Base-by-base conservation (phyloP, 2,329 filamentous ascomycete species). In the Knufia fluminis region DNA sequence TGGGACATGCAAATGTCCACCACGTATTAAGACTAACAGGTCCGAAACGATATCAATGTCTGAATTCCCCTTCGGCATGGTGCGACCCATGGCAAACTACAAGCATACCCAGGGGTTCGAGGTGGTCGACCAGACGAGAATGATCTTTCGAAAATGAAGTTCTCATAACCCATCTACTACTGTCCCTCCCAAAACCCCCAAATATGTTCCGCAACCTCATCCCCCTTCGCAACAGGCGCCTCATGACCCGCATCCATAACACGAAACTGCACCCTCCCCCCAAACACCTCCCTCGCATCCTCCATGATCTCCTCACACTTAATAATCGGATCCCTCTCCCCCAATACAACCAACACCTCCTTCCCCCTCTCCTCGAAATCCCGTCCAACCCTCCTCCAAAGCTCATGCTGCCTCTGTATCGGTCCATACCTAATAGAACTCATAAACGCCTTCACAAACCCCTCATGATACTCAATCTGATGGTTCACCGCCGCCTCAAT, bases 401-500 rank as follows among this genome's bases (percentile, higher is more conserved):
- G 71, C 32, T 72, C 70, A 49, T 80, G 74, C 55, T 83, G 76
- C 10, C 75, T 74, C 53, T 82, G 78, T 19, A 90, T 79, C 0
- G 86, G 86, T 1, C 81, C 82, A 59, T 84, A 68, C 17, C 80
- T 74, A 57, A 91, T 82, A 24, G 77, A 80, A 50, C 79, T 85
- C 59, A 88, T 75, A 59, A 89, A 89, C 0, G 85, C 77, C 2
- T 72, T 70, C 3, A 87, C 70, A 59, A 87, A 90, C 0, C 84
- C 86, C 1, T 64, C 60, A 61, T 91, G 84, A 23, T 76, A 61
- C 31, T 72, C 68, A 17, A 87, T 67, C 65, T 91, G 86, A 83
- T 85, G 89, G 40, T 70, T 66, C 43, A 88, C 79, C 0, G 84
- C 77, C 2, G 73, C 71, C 0, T 79, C 76, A 2, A 86, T 75